Evolutionary conservation across 257 asterid genomes (phyloP), one percentile per base, ranked within the genome.

Genomic region (Oldenlandia corymbosa): DNA sequence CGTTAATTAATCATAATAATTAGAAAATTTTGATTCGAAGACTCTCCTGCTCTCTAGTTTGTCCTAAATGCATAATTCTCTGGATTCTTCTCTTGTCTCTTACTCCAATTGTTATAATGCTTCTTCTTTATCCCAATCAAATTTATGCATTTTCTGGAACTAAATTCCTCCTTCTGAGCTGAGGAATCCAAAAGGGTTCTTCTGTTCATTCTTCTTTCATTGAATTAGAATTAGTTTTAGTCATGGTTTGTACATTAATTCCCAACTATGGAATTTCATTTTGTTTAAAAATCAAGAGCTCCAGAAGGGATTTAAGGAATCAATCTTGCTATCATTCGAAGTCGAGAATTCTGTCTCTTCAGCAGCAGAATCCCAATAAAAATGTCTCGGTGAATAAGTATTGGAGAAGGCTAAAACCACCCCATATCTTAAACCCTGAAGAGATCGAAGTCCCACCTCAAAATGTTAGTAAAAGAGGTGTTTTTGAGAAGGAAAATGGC

Each of bases 171-270:
- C 45, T 47, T 68, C 39, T 26, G 52, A 49, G 61, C 27, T 48
- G 24, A 43, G 49, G 53, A 31, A 69, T 71, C 66, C 64, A 36
- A 27, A 51, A 20, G 46, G 17, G 7, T 39, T 56, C 32, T 32
- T 2, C 32, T 34, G 42, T 31, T 56, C 42, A 31, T 36, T 56
- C 21, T 30, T 28, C 21, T 53, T 12, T 9, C 39, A 7, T 47
- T 17, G 20, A 1, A 45, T 45, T 45, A 14, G 30, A 23, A 11
- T 8, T 34, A 34, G 20, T 9, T 24, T 7, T 32, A 13, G 50
- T 12, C 73, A 88, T 88, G 96, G 32, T 73, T 58, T 71, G 68
- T 60, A 12, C 71, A 16, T 51, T 81, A 42, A 47, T 78, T 59
- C 67, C 60, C 55, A 52, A 27, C 71, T 67, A 52, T 69, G 63